These are phyloP conservation scores for Nasturtium officinale DNA, from an alignment of 345 rosid species.

Conservation along the genomic window DNA sequence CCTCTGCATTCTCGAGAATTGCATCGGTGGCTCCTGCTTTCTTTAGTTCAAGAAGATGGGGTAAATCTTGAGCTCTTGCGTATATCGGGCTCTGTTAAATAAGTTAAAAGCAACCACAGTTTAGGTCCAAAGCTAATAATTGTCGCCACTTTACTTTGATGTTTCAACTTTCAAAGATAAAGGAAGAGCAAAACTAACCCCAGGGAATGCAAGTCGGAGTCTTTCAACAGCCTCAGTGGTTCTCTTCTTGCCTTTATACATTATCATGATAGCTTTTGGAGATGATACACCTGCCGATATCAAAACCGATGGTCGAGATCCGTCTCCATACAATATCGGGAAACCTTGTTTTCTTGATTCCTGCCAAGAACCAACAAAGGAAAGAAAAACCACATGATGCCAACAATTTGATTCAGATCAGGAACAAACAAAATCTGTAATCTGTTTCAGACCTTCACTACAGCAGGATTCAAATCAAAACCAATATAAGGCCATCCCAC, in stretches of 20 bases:
- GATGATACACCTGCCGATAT: conserved; percentile 84
- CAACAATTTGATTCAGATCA: neutral
- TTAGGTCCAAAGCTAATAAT: conserved; percentile 2
- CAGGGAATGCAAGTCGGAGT: conserved; percentile 90
- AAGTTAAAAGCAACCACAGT: conserved; percentile 15
- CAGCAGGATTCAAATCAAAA: conserved; percentile 89
- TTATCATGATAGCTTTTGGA: conserved; percentile 92
- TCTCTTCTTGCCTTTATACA: conserved; percentile 81
- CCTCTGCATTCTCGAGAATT: conserved; percentile 91
- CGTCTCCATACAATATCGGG: conserved; percentile 87
- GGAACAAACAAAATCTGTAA: neutral
- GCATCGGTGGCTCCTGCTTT: conserved; percentile 94
- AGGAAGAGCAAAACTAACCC: conserved; percentile 47
- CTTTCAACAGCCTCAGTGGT: conserved; percentile 83
- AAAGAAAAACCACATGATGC: neutral
- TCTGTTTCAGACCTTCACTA: conserved; percentile 66
- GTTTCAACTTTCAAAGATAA: too few species aligned
- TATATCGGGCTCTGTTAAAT: conserved; percentile 73
- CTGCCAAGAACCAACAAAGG: conserved; percentile 41
- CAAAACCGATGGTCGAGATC: conserved; percentile 82
- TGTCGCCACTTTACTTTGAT: neutral
- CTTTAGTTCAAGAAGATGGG: conserved; percentile 87
- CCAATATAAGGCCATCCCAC: conserved; percentile 85
- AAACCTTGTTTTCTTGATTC: conserved; percentile 83
- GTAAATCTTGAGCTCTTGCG: conserved; percentile 84